phyloP scores from a whole-genome alignment of 345 rosid species.

The Pistacia integerrima region DNA sequence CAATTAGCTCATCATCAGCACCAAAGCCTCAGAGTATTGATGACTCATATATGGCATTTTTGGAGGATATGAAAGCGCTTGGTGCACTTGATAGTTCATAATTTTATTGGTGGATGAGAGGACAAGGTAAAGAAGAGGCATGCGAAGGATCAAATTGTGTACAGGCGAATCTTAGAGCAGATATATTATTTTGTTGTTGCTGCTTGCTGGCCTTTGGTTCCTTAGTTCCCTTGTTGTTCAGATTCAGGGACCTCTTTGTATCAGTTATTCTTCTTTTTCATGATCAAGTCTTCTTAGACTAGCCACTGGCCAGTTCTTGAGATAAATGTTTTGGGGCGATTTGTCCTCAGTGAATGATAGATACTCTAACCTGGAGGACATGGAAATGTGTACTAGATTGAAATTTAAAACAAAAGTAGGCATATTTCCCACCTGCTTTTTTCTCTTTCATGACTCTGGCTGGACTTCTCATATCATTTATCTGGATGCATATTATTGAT shows the following conservation, averaged over 20 bases:
- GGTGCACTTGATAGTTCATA: constrained; percentile 87
- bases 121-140: background rate
- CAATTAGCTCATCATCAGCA: constrained; percentile 41
- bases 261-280: background rate
- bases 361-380: background rate
- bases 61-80: constrained; percentile 99
- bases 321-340: background rate
- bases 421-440: background rate
- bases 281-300: background rate
- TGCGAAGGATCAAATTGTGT: background rate
- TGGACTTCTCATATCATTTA: no score
- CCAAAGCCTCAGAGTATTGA: constrained; percentile 77
- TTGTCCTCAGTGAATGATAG: background rate
- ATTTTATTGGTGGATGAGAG: background rate
- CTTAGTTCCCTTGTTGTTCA: background rate
- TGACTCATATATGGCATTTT: constrained; percentile 82
- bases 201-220: background rate
- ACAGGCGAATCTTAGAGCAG: background rate
- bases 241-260: background rate
- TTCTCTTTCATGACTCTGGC: background rate
- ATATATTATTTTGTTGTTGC: background rate
- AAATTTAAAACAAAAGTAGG: background rate
- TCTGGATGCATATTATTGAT: no score
- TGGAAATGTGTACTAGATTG: constrained; percentile 9
- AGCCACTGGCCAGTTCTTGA: background rate